A percentile compares a stretch with the other conserved stretches of the same genome.
These are phyloP conservation scores for Xylaria digitata DNA, from an alignment of 2,329 filamentous ascomycete species.

Conservation along the genomic window DNA sequence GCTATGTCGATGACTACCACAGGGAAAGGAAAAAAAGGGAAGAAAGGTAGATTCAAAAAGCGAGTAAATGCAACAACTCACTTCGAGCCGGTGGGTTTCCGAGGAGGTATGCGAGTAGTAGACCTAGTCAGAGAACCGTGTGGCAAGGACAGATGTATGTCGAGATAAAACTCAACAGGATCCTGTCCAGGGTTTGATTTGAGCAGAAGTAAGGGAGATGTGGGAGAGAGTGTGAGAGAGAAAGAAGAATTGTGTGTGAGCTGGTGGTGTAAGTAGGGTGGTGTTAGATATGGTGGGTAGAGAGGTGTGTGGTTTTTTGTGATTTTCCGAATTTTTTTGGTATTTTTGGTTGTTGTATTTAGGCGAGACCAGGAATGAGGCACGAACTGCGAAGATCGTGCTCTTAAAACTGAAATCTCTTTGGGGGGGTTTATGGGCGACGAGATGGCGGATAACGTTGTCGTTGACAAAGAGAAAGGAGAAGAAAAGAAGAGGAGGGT, in stretches of 20 bases:
- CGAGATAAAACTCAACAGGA: constrained; percentile 26
- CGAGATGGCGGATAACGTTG: constrained; percentile 62
- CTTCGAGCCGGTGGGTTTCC: constrained; percentile 32
- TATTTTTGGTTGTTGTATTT: constrained; percentile 61
- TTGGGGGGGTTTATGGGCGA: constrained; percentile 59
- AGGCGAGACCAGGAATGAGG: constrained; percentile 70
- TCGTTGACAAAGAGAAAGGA: constrained; percentile 55
- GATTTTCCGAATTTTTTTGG: constrained; percentile 71
- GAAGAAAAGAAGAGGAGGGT: constrained; percentile 52
- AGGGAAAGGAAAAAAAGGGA: background rate
- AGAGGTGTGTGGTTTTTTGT: constrained; percentile 56
- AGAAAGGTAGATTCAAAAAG: constrained; percentile 29
- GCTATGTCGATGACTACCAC: constrained; percentile 39
- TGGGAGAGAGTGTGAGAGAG: constrained; percentile 9
- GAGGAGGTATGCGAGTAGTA: constrained; percentile 29
- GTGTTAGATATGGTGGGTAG: constrained; percentile 36
- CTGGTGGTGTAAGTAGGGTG: constrained; percentile 37
- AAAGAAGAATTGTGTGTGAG: constrained; percentile 24
- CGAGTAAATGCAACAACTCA: constrained; percentile 40
- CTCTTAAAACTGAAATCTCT: constrained; percentile 60
- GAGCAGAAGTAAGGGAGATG: constrained; percentile 24
- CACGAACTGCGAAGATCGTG: constrained; percentile 63
- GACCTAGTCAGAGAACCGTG: constrained; percentile 35
- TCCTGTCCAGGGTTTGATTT: constrained; percentile 13
- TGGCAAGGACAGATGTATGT: constrained; percentile 27